Base-by-base conservation (phyloP, 371 early-diverging fungal genomes). In the Dichotomocladium elegans region DNA sequence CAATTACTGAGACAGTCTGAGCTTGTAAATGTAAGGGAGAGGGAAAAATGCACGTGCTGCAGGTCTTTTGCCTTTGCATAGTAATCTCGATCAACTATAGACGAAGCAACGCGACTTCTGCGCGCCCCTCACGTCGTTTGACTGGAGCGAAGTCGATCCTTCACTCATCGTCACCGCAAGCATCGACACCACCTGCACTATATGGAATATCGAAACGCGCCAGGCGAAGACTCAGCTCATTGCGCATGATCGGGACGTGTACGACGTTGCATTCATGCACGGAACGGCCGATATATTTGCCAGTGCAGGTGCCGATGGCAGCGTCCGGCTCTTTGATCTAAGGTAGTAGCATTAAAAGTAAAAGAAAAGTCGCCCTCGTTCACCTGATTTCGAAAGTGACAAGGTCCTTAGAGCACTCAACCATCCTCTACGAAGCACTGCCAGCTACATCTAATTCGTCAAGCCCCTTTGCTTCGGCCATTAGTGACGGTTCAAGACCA, bases 181-280 rank as follows among this genome's bases (percentile, higher is more conserved):
- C 52, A 91, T 97, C 41, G 98, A 98, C 62, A 98, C 99, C 0
- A 98, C 99, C 10, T 98, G 99, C 65, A 96, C 98, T 2, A 90
- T 97, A 2, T 98, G 99, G 99, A 92, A 96, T 60, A 82, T 96
- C 8, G 89, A 89, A 52, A 91, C 93, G 8, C 85, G 82, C 44
- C 93, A 95, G 71, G 92, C 93, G 26, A 98, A 94, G 62, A 95
- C 98, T 2, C 97, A 97, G 61, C 77, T 98, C 35, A 97, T 98
- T 72, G 98, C 98, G 0, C 98, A 98, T 66, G 98, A 98, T 66
- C 83, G 86, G 55, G 96, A 96, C 57, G 97, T 98, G 9, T 96
- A 87, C 70, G 98, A 98, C 64, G 96, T 97, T 24, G 85, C 91
- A 2, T 98, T 95, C 68, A 86, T 90, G 41, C 77, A 87, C 31